Evolutionary conservation across 23 red algal species (phyloP).

Genomic region (Cyanidium caldarium): DNA sequence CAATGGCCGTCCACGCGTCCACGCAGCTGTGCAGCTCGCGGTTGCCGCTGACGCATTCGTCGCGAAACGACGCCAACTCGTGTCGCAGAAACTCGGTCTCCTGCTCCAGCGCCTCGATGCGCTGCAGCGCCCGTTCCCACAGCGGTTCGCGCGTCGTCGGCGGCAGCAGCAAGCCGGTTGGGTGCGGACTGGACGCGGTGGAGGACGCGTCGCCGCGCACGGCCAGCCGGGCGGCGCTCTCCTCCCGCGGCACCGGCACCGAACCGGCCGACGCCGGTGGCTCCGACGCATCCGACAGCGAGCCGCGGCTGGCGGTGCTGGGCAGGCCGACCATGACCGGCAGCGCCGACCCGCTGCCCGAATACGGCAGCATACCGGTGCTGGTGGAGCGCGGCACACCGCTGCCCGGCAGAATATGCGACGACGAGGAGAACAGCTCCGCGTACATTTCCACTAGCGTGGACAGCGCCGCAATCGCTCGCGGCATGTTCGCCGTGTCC

Average conservation of each 20-base stretch:
- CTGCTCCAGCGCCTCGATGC: background rate
- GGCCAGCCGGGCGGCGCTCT: too few species aligned
- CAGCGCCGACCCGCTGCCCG: too few species aligned
- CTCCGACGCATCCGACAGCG: too few species aligned
- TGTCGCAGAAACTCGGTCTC: background rate
- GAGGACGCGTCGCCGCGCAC: too few species aligned
- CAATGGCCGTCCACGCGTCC: background rate
- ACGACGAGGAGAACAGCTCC: background rate
- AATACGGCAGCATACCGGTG: too few species aligned
- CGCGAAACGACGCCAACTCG: background rate
- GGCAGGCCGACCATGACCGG: too few species aligned
- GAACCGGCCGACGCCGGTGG: too few species aligned
- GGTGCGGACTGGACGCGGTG: too few species aligned
- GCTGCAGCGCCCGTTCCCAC: background rate
- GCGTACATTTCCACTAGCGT: background rate
- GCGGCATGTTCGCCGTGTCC: slow-evolving; percentile 2
- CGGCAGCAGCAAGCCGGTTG: background rate
- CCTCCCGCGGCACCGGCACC: too few species aligned
- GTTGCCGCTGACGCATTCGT: background rate
- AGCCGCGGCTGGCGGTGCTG: too few species aligned
- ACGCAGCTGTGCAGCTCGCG: slow-evolving; percentile 1
- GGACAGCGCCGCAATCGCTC: background rate
- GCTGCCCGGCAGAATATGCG: too few species aligned
- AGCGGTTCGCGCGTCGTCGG: background rate
- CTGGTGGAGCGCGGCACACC: too few species aligned